Percentiles rank a stretch among this genome's conserved stretches.
Evolutionary conservation across 345 rosid genomes (phyloP).

Genomic region (Brassica napus): DNA sequence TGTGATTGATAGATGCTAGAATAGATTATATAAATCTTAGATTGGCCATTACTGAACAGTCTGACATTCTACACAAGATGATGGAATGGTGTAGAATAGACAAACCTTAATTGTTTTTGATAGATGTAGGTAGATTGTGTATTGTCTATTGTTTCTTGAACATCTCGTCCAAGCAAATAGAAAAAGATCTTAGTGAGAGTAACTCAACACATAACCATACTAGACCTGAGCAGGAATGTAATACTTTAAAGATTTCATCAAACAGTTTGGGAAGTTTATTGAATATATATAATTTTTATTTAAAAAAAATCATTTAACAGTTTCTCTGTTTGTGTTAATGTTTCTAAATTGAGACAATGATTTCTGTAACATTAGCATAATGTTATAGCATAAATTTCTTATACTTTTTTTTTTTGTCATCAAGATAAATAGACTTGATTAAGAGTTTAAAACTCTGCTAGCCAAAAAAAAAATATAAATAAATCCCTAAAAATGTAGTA

Average conservation of each 20-base stretch:
- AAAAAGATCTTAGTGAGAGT: background rate
- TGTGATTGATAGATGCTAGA: slow-evolving; percentile 7
- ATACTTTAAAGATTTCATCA: background rate
- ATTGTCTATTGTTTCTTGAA: background rate
- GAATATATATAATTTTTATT: too few species aligned
- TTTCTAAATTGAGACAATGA: background rate
- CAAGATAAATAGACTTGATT: too few species aligned
- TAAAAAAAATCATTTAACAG: too few species aligned
- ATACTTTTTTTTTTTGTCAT: too few species aligned
- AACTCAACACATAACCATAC: background rate
- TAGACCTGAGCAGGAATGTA: background rate
- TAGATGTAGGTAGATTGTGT: background rate
- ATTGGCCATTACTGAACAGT: background rate
- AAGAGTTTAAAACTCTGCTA: too few species aligned
- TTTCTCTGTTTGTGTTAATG: background rate
- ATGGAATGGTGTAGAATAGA: background rate
- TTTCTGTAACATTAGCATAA: background rate
- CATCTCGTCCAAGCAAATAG: background rate
- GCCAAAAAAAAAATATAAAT: too few species aligned
- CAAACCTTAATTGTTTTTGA: background rate
- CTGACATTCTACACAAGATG: background rate
- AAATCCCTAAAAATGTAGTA: background rate
- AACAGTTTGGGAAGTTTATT: background rate
- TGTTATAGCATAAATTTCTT: background rate
- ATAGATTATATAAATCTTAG: background rate